Percentiles rank a stretch among this genome's conserved stretches.
phyloP scores from a whole-genome alignment of 2,329 filamentous ascomycete species.

The Acarospora socialis region DNA sequence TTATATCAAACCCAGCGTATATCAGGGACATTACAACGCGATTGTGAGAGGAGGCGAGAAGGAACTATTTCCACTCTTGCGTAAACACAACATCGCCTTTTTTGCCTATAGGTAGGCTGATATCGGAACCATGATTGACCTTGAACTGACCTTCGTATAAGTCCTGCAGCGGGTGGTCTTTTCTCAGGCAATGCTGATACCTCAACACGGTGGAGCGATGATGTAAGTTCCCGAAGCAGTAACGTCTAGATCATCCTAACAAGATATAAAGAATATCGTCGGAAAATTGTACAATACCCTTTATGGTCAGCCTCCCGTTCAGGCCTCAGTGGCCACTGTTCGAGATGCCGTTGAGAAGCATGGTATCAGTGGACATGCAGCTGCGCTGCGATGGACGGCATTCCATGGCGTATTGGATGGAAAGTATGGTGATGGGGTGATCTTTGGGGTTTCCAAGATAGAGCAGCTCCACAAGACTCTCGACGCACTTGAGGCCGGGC shows the following conservation, averaged over 20 bases:
- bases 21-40: constrained; percentile 36
- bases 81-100: constrained; percentile 30
- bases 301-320: constrained; percentile 20
- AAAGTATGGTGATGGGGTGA: constrained; percentile 22
- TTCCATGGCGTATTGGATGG: constrained; percentile 23
- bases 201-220: constrained; percentile 10
- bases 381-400: constrained; percentile 29
- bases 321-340: constrained; percentile 17
- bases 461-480: constrained; percentile 15
- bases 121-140: background rate
- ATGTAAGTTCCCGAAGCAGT: constrained; percentile 6
- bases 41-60: constrained; percentile 29
- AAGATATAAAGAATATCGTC: constrained; percentile 2
- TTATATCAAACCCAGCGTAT: constrained; percentile 31
- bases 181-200: constrained; percentile 16
- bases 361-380: constrained; percentile 26
- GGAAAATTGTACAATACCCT: constrained; percentile 17
- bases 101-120: constrained; percentile 22
- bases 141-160: constrained; percentile 3
- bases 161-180: constrained; percentile 16
- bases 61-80: constrained; percentile 29
- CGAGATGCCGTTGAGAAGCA: constrained; percentile 19
- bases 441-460: constrained; percentile 9
- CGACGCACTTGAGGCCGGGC: constrained; percentile 3
- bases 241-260: constrained; percentile 2